These are phyloP conservation scores for Eucalyptus sp. DNA, from an alignment of 345 rosid genomes.

Conservation along the genomic window DNA sequence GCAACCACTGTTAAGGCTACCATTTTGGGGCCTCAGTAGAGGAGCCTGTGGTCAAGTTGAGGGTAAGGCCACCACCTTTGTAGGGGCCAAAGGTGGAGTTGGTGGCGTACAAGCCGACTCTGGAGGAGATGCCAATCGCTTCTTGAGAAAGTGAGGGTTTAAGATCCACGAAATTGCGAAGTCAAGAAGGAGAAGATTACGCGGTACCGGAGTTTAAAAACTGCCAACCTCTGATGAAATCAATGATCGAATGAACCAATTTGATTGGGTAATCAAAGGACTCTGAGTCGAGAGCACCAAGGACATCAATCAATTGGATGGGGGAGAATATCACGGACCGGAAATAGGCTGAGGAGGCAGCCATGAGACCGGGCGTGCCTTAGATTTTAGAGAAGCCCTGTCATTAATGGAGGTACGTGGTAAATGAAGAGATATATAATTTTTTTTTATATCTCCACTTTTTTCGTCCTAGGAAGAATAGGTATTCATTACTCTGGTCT, in stretches of 20 bases:
- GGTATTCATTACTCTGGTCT: neutral
- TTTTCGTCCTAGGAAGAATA: neutral
- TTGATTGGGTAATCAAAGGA: neutral
- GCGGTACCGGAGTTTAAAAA: rapidly evolving
- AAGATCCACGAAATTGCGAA: rapidly evolving
- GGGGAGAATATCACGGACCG: neutral
- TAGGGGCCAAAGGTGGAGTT: neutral
- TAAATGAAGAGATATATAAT: too few species aligned
- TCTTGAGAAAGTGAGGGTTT: neutral
- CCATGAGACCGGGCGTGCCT: rapidly evolving
- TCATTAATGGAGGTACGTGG: neutral
- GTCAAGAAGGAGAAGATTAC: too few species aligned
- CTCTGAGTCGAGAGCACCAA: rapidly evolving
- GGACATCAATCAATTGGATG: neutral
- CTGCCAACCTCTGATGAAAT: rapidly evolving
- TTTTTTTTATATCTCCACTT: neutral
- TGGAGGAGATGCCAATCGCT: neutral
- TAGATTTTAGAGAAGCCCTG: neutral
- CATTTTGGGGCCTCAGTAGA: too few species aligned
- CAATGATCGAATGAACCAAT: rapidly evolving
- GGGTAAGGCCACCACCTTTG: neutral
- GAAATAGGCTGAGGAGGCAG: rapidly evolving
- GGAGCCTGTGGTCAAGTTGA: too few species aligned
- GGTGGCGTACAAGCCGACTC: rapidly evolving
- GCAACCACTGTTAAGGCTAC: too few species aligned